Evolutionary conservation across 176 grass and related monocot genomes (phyloP).

Genomic region (Triticum dicoccoides): DNA sequence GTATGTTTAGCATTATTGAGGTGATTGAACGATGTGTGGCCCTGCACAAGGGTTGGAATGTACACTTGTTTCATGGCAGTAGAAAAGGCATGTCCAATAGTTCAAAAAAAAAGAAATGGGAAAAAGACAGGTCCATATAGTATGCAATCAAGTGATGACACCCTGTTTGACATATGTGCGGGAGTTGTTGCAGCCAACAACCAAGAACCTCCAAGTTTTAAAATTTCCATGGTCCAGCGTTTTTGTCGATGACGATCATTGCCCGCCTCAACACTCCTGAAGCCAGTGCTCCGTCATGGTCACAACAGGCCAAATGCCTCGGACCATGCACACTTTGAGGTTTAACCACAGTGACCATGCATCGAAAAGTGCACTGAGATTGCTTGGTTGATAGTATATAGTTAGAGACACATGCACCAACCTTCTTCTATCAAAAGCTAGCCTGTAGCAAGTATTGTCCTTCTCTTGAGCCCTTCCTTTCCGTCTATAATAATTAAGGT

Average conservation of each 20-base stretch:
- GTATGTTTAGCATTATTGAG: neutral
- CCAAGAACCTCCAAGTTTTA: conserved; percentile 26
- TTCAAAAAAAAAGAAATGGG: neutral
- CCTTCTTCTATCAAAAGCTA: conserved; percentile 21
- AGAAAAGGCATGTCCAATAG: conserved; percentile 16
- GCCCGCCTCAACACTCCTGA: conserved; percentile 31
- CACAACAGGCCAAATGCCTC: conserved; percentile 33
- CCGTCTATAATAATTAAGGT: no score
- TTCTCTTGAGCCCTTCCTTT: neutral
- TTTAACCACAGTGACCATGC: conserved; percentile 31
- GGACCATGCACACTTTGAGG: conserved; percentile 43
- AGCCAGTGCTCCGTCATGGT: conserved; percentile 4
- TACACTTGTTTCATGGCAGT: conserved; percentile 4
- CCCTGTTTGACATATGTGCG: conserved; percentile 41
- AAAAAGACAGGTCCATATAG: conserved; percentile 18
- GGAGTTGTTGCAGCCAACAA: conserved; percentile 59
- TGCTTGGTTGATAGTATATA: conserved; percentile 18
- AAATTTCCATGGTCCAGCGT: conserved; percentile 7
- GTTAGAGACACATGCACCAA: conserved; percentile 38
- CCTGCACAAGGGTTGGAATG: neutral
- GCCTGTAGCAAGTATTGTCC: neutral
- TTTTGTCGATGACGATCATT: conserved; percentile 47
- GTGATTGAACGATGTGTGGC: conserved; percentile 10
- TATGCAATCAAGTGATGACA: conserved; percentile 40
- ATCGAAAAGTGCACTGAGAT: conserved; percentile 27